Evolutionary conservation across 805 yeast species (phyloP), one percentile per base, ranked within the genome.

Genomic region (Kodamaea neixiangensis): DNA sequence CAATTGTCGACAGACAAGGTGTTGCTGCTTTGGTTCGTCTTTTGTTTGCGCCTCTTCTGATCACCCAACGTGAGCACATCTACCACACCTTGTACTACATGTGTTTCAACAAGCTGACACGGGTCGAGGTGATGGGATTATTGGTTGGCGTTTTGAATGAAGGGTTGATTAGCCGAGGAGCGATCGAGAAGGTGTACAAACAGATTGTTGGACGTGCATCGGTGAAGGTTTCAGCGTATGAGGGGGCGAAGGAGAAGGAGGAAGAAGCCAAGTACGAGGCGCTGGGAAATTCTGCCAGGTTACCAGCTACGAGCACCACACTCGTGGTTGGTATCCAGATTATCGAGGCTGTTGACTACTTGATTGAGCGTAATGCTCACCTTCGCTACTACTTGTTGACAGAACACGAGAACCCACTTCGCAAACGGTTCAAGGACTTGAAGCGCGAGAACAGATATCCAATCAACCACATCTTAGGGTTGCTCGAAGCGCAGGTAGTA

Each of bases 51-150:
- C 92, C 96, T 0, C 88, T 85, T 57, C 77, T 83, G 1, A 78
- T 80, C 58, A 74, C 71, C 56, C 83, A 80, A 52, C 74, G 92
- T 48, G 90, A 83, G 50, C 69, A 77, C 1, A 74, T 88, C 44
- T 85, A 85, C 64, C 83, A 83, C 46, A 71, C 93, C 4, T 72
- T 91, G 49, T 81, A 80, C 18, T 82, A 79, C 54, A 62, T 91
- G 44, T 87, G 96, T 59, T 78, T 80, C 54, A 89, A 85, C 66
- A 87, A 87, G 64, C 96, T 87, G 55, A 87, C 88, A 5, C 72
- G 97, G 48, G 70, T 81, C 7, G 97, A 92, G 55, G 78, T 89
- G 13, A 74, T 91, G 63, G 83, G 86, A 40, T 69, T 86, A 50
- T 62, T 91, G 39, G 65, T 91, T 38, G 81, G 85, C 14, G 77